These are phyloP conservation scores for Fusarium sublunatum DNA, from an alignment of 2,329 filamentous ascomycete species.

Conservation along the genomic window DNA sequence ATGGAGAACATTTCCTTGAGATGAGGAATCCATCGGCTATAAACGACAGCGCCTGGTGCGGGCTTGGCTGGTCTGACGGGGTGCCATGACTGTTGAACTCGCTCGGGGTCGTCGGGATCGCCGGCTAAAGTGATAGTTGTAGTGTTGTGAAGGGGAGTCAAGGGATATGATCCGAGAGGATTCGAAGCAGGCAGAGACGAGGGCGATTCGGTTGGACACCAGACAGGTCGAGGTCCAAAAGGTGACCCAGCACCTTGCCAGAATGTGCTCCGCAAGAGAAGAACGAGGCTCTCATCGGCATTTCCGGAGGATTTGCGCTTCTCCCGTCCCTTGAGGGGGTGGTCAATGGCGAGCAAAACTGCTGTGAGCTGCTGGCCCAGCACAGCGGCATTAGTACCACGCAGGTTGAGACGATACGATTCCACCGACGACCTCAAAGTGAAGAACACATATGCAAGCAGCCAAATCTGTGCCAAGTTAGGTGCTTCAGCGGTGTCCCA, in stretches of 20 bases:
- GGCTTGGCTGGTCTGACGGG: constrained; percentile 79
- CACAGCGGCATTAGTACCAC: constrained; percentile 52
- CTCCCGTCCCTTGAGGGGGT: constrained; percentile 55
- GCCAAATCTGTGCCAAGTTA: constrained; percentile 63
- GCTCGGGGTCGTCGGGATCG: constrained; percentile 55
- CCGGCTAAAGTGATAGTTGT: constrained; percentile 54
- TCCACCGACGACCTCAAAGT: constrained; percentile 62
- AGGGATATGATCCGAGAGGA: constrained; percentile 59
- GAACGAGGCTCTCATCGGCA: constrained; percentile 50
- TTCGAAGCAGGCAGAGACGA: constrained; percentile 50
- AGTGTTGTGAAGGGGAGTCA: constrained; percentile 61
- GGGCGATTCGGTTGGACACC: constrained; percentile 63
- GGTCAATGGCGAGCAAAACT: constrained; percentile 62
- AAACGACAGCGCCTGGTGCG: constrained; percentile 74
- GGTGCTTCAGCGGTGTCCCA: constrained; percentile 58
- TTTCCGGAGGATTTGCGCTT: constrained; percentile 39
- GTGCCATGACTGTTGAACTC: constrained; percentile 69
- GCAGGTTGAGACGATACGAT: constrained; percentile 60
- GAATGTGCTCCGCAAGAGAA: constrained; percentile 67
- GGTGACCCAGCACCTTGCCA: constrained; percentile 78
- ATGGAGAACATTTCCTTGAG: constrained; percentile 81
- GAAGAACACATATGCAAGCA: constrained; percentile 64
- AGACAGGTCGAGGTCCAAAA: constrained; percentile 71
- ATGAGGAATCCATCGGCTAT: constrained; percentile 83
- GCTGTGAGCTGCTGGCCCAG: constrained; percentile 57